Conservation (phyloP, 176 grass and related monocot species). For the Lolium perenne region DNA sequence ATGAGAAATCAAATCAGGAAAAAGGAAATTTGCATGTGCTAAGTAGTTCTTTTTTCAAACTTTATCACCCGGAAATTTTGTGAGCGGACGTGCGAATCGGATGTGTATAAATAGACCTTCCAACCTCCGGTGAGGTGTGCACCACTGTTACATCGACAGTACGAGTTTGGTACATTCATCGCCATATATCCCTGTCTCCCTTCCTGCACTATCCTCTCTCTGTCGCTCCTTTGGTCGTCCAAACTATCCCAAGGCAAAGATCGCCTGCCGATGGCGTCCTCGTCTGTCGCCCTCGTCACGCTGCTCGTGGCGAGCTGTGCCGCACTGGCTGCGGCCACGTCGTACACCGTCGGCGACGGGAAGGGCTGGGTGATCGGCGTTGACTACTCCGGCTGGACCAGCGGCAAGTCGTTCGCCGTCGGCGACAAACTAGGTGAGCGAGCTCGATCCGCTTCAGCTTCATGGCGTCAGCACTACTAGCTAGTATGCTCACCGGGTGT, state of each 20-base stretch:
- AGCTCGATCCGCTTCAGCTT: neutral
- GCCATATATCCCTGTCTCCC: conserved; percentile 6
- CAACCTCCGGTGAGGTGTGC: conserved; percentile 22
- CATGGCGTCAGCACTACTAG: neutral
- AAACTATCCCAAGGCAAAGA: neutral
- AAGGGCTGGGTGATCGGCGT: conserved; percentile 54
- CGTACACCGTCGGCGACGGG: conserved; percentile 63
- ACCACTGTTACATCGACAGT: neutral
- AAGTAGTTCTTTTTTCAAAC: neutral
- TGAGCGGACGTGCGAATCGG: neutral
- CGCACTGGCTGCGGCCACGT: conserved; percentile 37
- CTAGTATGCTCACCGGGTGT: neutral
- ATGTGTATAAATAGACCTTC: conserved; percentile 45
- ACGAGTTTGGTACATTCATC: neutral
- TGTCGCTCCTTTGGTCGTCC: neutral
- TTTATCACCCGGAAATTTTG: neutral
- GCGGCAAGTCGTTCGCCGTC: conserved; percentile 44
- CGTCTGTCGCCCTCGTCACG: neutral
- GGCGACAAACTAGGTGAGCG: conserved; percentile 65
- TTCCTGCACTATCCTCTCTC: neutral
- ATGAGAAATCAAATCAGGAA: neutral
- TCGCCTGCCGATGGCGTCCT: conserved; percentile 23
- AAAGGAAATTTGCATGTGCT: too few species aligned
- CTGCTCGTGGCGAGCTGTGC: conserved; percentile 37
- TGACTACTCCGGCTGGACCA: conserved; percentile 67